A percentile compares a stretch with the other conserved stretches of the same genome.
These are phyloP conservation scores for Termitomyces bulborhizus DNA, from an alignment of 768 basidiomycete genomes.

Conservation along the genomic window DNA sequence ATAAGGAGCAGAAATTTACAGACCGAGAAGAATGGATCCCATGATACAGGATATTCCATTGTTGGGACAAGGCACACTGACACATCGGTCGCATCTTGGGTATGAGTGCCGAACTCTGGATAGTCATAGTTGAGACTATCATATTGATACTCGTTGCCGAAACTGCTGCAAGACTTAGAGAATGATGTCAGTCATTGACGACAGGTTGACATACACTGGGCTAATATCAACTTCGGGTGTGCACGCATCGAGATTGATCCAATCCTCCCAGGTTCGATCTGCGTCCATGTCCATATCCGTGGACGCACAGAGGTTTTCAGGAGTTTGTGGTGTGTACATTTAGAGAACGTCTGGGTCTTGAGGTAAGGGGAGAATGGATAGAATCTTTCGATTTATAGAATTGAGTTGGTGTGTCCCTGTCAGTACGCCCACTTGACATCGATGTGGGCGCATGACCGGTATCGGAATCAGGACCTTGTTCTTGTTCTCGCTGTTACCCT, in stretches of 20 bases:
- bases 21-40: neutral
- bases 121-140: neutral
- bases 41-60: neutral
- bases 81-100: neutral
- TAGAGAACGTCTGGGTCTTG: neutral
- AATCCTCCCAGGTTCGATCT: conserved; percentile 7
- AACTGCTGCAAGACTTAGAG: neutral
- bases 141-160: neutral
- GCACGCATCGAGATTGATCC: conserved; percentile 6
- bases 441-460: conserved; percentile 5
- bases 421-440: neutral
- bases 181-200: neutral
- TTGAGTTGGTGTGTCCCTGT: neutral
- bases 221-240: neutral
- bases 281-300: neutral
- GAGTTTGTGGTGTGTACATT: conserved; percentile 1
- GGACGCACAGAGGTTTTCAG: neutral
- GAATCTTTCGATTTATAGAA: neutral
- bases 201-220: conserved; percentile 1
- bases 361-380: neutral
- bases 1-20: neutral
- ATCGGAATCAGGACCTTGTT: neutral
- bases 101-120: neutral
- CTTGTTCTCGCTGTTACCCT: conserved; percentile 1
- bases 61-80: neutral